These are phyloP conservation scores for Fusarium nygamai DNA, from an alignment of 2,329 filamentous ascomycete species.

Conservation along the genomic window DNA sequence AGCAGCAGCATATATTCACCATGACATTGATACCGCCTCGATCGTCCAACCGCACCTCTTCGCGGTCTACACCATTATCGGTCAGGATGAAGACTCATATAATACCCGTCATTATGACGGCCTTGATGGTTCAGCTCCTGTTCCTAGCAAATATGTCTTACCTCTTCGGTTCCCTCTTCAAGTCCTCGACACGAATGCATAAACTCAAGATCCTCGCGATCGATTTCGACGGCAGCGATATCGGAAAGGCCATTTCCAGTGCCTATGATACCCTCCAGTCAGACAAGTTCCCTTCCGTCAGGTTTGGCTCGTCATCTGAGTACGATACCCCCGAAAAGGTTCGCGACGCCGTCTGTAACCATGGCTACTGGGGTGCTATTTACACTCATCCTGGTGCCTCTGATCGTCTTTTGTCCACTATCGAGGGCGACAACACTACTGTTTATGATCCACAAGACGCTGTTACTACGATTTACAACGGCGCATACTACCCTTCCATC, in stretches of 20 bases:
- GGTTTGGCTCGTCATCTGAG: background rate
- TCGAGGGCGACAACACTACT: background rate
- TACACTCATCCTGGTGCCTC: background rate
- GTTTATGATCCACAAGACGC: background rate
- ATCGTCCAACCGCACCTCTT: background rate
- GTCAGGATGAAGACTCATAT: background rate
- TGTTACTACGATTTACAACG: background rate
- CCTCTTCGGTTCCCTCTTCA: background rate
- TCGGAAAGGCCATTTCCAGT: background rate
- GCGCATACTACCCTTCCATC: background rate
- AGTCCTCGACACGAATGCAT: background rate
- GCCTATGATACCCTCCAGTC: background rate
- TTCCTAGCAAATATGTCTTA: background rate
- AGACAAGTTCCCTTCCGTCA: background rate
- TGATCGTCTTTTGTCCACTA: background rate
- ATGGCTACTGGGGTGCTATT: background rate
- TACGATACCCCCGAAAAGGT: background rate
- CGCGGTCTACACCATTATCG: background rate
- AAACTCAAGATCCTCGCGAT: background rate
- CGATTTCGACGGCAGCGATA: background rate
- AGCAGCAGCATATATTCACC: background rate
- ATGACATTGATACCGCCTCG: background rate
- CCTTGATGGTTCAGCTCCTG: background rate
- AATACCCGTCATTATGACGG: background rate
- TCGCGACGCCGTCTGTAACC: background rate